phyloP scores from a whole-genome alignment of 1,139 yeast genomes.

The Suhomyces yuchorum region DNA sequence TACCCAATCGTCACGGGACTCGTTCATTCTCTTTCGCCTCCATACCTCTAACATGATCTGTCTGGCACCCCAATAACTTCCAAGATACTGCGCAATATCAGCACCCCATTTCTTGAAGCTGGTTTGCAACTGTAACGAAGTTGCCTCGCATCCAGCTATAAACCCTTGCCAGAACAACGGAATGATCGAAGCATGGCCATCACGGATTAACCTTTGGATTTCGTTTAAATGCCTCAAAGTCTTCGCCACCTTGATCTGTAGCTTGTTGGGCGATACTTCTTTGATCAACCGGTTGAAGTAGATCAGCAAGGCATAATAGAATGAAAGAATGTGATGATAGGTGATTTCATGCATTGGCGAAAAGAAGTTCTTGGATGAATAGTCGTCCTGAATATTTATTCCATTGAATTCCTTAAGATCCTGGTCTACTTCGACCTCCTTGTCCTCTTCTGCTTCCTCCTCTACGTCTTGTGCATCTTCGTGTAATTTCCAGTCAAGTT shows the following conservation, averaged over 20 bases:
- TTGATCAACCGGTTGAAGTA: slow-evolving; percentile 72
- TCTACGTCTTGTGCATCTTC: slow-evolving; percentile 11
- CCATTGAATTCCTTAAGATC: slow-evolving; percentile 7
- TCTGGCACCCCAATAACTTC: slow-evolving; percentile 85
- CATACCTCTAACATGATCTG: slow-evolving; percentile 86
- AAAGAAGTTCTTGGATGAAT: slow-evolving; percentile 36
- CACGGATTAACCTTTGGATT: slow-evolving; percentile 58
- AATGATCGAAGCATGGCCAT: slow-evolving; percentile 59
- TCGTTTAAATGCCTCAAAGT: slow-evolving; percentile 68
- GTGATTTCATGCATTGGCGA: slow-evolving; percentile 69
- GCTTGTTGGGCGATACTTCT: slow-evolving; percentile 49
- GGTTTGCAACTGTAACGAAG: slow-evolving; percentile 56
- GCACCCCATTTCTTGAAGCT: slow-evolving; percentile 82
- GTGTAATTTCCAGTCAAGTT: slow-evolving; percentile 60
- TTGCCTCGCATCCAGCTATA: slow-evolving; percentile 84
- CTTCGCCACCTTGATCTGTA: slow-evolving; percentile 61
- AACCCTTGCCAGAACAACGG: slow-evolving; percentile 91
- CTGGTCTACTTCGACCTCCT: slow-evolving; percentile 10
- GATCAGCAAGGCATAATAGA: slow-evolving; percentile 73
- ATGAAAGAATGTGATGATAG: slow-evolving; percentile 81
- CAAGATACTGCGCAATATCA: slow-evolving; percentile 71
- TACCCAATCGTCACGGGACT: slow-evolving; percentile 70
- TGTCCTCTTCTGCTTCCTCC: slow-evolving; percentile 4
- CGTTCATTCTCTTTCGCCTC: slow-evolving; percentile 67
- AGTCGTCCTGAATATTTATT: slow-evolving; percentile 18